Percentiles rank a stretch among this genome's conserved stretches.
Conservation (phyloP, 768 basidiomycete species). For the Leccinum disarticulatum region DNA sequence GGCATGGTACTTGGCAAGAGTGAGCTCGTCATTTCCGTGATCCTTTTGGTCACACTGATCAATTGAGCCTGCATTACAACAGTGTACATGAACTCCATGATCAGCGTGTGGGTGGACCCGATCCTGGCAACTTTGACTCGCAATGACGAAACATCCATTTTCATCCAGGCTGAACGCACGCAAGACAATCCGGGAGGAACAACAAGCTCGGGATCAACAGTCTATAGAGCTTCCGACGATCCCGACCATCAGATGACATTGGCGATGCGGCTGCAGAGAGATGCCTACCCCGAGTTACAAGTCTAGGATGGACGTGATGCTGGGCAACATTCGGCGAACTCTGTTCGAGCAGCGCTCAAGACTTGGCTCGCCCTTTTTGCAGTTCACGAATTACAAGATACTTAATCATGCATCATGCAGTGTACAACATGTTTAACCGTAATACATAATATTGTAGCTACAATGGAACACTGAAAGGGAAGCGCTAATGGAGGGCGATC, state of each 20-base stretch:
- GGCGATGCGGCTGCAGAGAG: neutral
- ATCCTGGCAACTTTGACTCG: neutral
- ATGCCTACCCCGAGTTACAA: neutral
- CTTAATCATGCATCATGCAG: neutral
- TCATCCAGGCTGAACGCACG: slow-evolving; percentile 17
- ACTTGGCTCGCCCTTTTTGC: neutral
- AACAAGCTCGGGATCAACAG: neutral
- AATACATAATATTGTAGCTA: neutral
- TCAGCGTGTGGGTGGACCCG: slow-evolving; percentile 20
- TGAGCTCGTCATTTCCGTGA: neutral
- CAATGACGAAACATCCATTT: neutral
- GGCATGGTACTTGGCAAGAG: slow-evolving; percentile 19
- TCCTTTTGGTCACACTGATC: neutral
- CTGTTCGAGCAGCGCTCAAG: no score
- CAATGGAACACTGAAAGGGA: neutral
- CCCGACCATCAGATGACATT: neutral
- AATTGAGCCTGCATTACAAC: neutral
- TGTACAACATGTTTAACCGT: neutral
- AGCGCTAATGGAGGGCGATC: neutral
- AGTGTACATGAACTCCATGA: slow-evolving; percentile 27
- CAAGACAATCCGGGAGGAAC: slow-evolving; percentile 19
- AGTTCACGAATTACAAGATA: neutral
- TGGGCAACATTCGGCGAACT: neutral
- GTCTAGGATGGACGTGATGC: neutral
- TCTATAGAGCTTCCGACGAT: neutral